These are phyloP conservation scores for Cladobotryum mycophilum DNA, from an alignment of 2,329 filamentous ascomycete genomes.

Conservation along the genomic window DNA sequence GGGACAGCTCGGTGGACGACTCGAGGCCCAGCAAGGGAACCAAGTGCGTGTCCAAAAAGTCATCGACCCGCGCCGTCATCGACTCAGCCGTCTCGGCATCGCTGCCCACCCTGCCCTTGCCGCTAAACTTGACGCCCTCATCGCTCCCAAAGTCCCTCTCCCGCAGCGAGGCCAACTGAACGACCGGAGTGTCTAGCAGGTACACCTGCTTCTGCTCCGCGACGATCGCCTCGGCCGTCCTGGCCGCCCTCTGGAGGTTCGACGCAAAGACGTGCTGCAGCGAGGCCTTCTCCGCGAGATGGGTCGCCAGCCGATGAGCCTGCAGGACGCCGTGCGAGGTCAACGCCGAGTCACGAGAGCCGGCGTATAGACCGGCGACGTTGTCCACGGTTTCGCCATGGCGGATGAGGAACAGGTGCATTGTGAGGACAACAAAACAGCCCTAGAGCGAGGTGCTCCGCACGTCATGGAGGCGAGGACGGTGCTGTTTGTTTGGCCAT, in stretches of 20 bases:
- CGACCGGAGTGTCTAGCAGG: conserved; percentile 13
- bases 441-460: conserved; percentile 7
- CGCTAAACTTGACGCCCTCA: conserved; percentile 58
- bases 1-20: conserved; percentile 3
- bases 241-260: conserved; percentile 65
- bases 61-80: conserved; percentile 57
- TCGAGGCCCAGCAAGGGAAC: conserved; percentile 38
- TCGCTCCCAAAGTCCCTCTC: conserved; percentile 70
- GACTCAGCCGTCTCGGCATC: conserved; percentile 62
- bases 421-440: conserved; percentile 16
- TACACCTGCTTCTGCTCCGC: conserved; percentile 41
- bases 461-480: conserved; percentile 13
- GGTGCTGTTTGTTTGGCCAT: conserved; percentile 9
- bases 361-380: conserved; percentile 71
- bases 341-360: conserved; percentile 70
- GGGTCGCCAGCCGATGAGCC: conserved; percentile 60
- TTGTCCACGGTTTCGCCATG: conserved; percentile 92
- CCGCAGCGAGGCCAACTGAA: conserved; percentile 43
- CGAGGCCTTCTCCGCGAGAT: conserved; percentile 49
- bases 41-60: conserved; percentile 61
- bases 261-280: conserved; percentile 64
- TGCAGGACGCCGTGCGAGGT: conserved; percentile 80
- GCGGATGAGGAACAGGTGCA: conserved; percentile 65
- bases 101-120: conserved; percentile 25
- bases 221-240: conserved; percentile 62